Base-by-base conservation (phyloP, 2,329 filamentous ascomycete genomes). In the Arthrobotrys pseudoclavata region DNA sequence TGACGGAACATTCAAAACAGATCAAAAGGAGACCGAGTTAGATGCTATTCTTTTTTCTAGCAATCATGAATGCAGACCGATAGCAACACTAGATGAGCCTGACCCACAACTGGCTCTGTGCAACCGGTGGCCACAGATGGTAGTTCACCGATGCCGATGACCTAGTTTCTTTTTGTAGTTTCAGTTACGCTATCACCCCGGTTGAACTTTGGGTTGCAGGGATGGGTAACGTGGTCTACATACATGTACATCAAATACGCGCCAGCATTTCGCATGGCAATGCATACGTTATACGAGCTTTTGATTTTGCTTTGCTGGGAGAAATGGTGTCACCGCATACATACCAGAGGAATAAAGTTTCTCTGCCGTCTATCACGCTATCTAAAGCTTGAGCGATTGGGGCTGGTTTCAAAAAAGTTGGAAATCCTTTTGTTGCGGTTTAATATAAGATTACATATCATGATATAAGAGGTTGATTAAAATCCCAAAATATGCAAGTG, bases 211-310 rank as follows among this genome's bases (percentile, higher is more conserved):
- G 24, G 50, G 50, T 26, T 55, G n/a, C 50, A 55, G 24, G 6
- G 29, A 52, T 55, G 26, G 20, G 50, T 26, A 55, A 55, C 29
- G 31, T 57, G 31, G 18, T 22, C 53, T 37, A 37, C 26, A 7
- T 53, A 31, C 31, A 57, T 22, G 29, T 40, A 24, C n/a, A 24
- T 15, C 18, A 40, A n/a, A 24, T 57, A 60, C 15, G 55, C 31
- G 55, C 34, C 55, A 34, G 52, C 10, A 4, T 42, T 15, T 60
- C 34, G 55, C 55, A 60, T 60, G 34, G 31, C 10, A 12, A 60
- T 60, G 31, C 55, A 60, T 24, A 34, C 18, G 0, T n/a, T 22
- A 42, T 60, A 60, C 31, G 34, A 60, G 20, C 3, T 34, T 34
- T 5, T 6, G 31, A 10, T 34, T 34, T 34, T 10, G 6, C 31